phyloP scores from a whole-genome alignment of 2,329 filamentous ascomycete genomes.

The Lachnellula suecica region DNA sequence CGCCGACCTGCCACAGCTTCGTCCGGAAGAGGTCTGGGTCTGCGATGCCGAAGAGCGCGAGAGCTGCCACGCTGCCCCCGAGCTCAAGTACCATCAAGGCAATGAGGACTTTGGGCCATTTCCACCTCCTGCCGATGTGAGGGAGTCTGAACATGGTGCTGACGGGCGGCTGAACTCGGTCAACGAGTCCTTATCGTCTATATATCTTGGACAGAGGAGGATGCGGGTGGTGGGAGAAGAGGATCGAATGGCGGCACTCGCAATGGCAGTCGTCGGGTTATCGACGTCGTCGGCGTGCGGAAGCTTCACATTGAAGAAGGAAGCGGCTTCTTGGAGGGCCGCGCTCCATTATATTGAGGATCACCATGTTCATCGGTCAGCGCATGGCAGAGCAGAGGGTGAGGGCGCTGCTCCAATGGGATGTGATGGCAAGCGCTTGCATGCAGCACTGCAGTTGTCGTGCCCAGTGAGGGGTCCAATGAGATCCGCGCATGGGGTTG shows the following conservation, averaged over 20 bases:
- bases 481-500: neutral
- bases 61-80: conserved; percentile 58
- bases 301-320: conserved; percentile 14
- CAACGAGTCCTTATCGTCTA: conserved; percentile 8
- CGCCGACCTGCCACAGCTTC: conserved; percentile 71
- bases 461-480: neutral
- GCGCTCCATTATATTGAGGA: conserved; percentile 16
- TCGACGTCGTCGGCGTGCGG: conserved; percentile 13
- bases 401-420: neutral
- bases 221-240: neutral
- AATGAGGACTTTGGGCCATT: conserved; percentile 43
- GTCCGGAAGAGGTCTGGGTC: conserved; percentile 72
- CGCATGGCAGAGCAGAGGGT: conserved; percentile 9
- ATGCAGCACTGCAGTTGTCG: conserved; percentile 12
- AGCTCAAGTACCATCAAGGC: conserved; percentile 66
- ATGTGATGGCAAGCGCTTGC: conserved; percentile 18
- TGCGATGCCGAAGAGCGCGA: conserved; percentile 72
- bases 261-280: conserved; percentile 10
- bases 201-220: neutral
- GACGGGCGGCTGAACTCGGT: conserved; percentile 10
- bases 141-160: conserved; percentile 14
- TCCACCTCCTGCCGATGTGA: conserved; percentile 40
- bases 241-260: conserved; percentile 4
- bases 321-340: conserved; percentile 15
- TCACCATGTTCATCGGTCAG: conserved; percentile 2